Conservation (phyloP, 495 filamentous ascomycete genomes). For the Neurospora sublineolata region DNA sequence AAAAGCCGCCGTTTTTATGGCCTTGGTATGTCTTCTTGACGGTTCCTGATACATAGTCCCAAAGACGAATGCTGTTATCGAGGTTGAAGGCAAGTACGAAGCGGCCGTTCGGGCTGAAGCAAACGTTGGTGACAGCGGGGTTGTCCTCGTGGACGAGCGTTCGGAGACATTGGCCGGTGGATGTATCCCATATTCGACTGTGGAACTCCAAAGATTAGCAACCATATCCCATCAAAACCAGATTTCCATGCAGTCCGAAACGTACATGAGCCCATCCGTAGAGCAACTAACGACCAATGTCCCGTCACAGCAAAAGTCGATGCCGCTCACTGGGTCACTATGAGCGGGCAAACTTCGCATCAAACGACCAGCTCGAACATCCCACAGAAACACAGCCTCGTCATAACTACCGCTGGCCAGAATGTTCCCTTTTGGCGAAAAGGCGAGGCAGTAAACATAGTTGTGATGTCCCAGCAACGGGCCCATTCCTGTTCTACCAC, state of each 20-base stretch:
- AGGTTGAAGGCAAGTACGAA: constrained; percentile 86
- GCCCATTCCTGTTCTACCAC: constrained; percentile 23
- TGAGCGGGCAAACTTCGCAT: constrained; percentile 92
- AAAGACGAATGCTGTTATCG: constrained; percentile 79
- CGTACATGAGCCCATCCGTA: constrained; percentile 75
- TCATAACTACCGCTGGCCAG: constrained; percentile 91
- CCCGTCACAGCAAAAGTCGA: constrained; percentile 86
- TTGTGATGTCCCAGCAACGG: constrained; percentile 84
- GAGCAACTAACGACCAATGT: constrained; percentile 84
- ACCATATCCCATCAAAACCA: background rate
- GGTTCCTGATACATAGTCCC: constrained; percentile 79
- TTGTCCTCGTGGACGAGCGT: constrained; percentile 96
- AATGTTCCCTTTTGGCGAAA: constrained; percentile 93
- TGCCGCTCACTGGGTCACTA: constrained; percentile 84
- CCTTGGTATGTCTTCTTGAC: constrained; percentile 97
- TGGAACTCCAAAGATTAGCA: constrained; percentile 1
- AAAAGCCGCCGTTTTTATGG: constrained; percentile 74
- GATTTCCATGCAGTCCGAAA: constrained; percentile 4
- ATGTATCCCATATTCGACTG: constrained; percentile 85
- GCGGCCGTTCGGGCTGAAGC: constrained; percentile 86
- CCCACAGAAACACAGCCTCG: constrained; percentile 94
- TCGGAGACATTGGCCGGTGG: constrained; percentile 86
- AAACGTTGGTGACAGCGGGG: constrained; percentile 77
- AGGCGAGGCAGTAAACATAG: constrained; percentile 87
- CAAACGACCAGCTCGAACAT: constrained; percentile 68